These are phyloP conservation scores for Solanum tarapatanum DNA, from an alignment of 257 asterid genomes.

Conservation along the genomic window DNA sequence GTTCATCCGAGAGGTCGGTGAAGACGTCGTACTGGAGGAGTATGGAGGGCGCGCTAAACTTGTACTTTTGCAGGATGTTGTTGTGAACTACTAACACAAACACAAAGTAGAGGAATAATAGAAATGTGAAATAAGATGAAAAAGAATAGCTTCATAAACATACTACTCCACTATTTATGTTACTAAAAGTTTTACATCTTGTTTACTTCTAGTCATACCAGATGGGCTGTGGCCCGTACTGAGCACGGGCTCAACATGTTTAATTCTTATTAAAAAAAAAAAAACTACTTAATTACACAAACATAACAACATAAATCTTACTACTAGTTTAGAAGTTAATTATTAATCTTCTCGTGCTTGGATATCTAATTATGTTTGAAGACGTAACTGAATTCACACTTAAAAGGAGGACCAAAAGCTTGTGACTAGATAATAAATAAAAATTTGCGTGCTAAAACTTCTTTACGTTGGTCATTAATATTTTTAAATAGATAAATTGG, in stretches of 20 bases:
- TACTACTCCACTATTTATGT: background rate
- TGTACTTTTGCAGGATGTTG: conserved; percentile 39
- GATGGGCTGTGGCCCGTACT: too few relatives aligned
- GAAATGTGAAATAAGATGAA: background rate
- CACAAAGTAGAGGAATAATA: background rate
- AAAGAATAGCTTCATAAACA: background rate
- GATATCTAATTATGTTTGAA: too few relatives aligned
- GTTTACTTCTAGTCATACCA: too few relatives aligned
- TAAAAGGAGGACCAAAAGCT: too few relatives aligned
- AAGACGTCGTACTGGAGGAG: conserved; percentile 57
- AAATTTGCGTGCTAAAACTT: background rate
- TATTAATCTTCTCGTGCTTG: too few relatives aligned
- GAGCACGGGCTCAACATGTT: too few relatives aligned
- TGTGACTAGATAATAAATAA: background rate
- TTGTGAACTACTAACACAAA: conserved; percentile 4
- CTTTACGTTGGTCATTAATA: background rate
- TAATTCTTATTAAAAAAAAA: too few relatives aligned
- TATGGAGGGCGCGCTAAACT: conserved; percentile 57
- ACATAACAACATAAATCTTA: too few relatives aligned
- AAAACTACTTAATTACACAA: too few relatives aligned
- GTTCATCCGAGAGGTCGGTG: conserved; percentile 36
- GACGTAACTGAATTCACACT: too few relatives aligned
- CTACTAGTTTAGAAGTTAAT: too few relatives aligned
- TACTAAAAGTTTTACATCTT: background rate
- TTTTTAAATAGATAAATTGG: background rate